These are phyloP conservation scores for Colletotrichum limetticola DNA, from an alignment of 2,329 filamentous ascomycete species.

Conservation along the genomic window DNA sequence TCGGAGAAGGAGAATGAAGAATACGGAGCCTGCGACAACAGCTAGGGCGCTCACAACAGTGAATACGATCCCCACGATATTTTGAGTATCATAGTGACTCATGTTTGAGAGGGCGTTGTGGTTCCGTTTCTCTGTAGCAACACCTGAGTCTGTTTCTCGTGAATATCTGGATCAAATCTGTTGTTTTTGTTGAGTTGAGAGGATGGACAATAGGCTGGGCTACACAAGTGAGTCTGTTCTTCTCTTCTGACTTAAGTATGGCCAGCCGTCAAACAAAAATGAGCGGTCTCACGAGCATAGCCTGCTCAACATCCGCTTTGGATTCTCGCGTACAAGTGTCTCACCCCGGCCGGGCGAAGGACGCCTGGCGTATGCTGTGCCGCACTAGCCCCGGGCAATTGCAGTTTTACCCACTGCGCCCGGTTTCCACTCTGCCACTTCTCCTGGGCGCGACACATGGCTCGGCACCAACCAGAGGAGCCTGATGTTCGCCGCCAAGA, in stretches of 20 bases:
- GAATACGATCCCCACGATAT: conserved; percentile 21
- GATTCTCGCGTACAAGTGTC: neutral
- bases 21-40: conserved; percentile 34
- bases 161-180: too few species aligned
- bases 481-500: neutral
- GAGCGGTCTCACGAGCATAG: neutral
- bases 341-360: conserved; percentile 14
- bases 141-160: neutral
- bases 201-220: neutral
- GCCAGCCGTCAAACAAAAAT: neutral
- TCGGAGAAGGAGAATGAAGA: conserved; percentile 39
- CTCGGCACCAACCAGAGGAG: neutral
- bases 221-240: neutral
- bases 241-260: neutral
- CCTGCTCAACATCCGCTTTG: neutral
- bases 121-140: neutral
- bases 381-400: conserved; percentile 8
- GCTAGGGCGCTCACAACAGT: conserved; percentile 34
- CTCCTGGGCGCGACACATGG: neutral
- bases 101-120: neutral
- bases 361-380: conserved; percentile 3
- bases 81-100: neutral
- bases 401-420: too few species aligned
- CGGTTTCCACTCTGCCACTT: neutral
- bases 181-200: neutral